Conservation (phyloP, 2,329 filamentous ascomycete genomes). For the Aspergillus sp. region DNA sequence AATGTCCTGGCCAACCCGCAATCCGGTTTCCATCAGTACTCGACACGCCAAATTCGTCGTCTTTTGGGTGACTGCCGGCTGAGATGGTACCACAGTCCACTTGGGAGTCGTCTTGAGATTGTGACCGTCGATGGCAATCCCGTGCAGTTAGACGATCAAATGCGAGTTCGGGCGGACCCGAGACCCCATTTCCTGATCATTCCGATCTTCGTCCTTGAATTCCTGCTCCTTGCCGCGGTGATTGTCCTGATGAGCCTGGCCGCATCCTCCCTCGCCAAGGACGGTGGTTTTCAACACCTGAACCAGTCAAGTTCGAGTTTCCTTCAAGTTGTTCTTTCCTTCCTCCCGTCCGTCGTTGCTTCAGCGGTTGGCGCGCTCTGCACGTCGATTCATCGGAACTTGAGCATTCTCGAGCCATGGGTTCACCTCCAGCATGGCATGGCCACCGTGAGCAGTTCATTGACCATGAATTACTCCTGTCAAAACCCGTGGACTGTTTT, state of each 20-base stretch:
- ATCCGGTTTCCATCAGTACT: constrained; percentile 33
- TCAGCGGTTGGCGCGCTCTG: constrained; percentile 33
- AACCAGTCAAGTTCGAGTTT: constrained; percentile 33
- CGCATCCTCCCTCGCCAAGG: constrained; percentile 26
- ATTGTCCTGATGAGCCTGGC: constrained; percentile 33
- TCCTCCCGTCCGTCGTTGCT: constrained; percentile 33
- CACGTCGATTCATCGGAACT: constrained; percentile 34
- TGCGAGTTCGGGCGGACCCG: constrained; percentile 28
- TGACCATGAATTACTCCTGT: constrained; percentile 35
- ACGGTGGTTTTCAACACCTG: constrained; percentile 32
- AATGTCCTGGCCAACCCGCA: constrained; percentile 29
- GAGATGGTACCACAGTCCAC: constrained; percentile 28
- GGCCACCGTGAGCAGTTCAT: constrained; percentile 24
- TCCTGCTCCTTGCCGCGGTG: constrained; percentile 30
- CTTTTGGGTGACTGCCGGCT: constrained; percentile 30
- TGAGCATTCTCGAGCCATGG: constrained; percentile 37
- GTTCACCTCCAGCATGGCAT: constrained; percentile 34
- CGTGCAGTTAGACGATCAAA: constrained; percentile 22
- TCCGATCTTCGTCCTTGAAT: constrained; percentile 35
- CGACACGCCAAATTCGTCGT: constrained; percentile 31
- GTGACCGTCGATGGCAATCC: constrained; percentile 30
- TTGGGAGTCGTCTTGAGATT: constrained; percentile 30
- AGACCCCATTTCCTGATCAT: constrained; percentile 36
- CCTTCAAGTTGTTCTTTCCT: constrained; percentile 31
- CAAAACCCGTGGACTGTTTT: constrained; percentile 33